Evolutionary conservation across 2,329 filamentous ascomycete species (phyloP).

Genomic region (Cadophora luteo-olivacea): DNA sequence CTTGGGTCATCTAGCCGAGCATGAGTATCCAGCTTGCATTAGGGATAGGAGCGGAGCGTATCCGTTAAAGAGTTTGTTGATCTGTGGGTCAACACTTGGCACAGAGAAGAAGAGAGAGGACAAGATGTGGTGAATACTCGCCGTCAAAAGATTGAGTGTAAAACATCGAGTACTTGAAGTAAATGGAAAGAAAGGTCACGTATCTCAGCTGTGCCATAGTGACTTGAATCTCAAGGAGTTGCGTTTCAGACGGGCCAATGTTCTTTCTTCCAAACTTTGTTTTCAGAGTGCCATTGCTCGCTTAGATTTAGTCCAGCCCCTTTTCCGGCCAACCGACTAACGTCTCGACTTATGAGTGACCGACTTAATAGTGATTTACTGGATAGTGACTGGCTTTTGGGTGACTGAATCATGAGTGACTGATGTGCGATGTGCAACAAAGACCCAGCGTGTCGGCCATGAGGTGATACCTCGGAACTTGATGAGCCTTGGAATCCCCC

Average conservation of each 20-base stretch:
- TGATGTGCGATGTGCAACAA: constrained; percentile 14
- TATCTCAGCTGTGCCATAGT: too few relatives aligned
- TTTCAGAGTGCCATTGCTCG: background rate
- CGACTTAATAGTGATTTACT: background rate
- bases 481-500: background rate
- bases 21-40: background rate
- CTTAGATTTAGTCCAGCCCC: background rate
- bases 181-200: too few relatives aligned
- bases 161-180: too few relatives aligned
- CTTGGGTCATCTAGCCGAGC: background rate
- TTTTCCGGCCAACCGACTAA: background rate
- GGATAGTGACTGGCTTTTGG: too few relatives aligned
- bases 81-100: background rate
- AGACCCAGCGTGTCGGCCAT: background rate
- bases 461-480: background rate
- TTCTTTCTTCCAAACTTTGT: background rate
- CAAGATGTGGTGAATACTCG: too few relatives aligned
- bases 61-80: constrained; percentile 1
- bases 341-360: background rate
- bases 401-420: background rate
- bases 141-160: too few relatives aligned
- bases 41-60: background rate
- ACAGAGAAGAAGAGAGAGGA: background rate
- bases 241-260: too few relatives aligned
- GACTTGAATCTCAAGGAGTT: too few relatives aligned